Conservation (phyloP, 2,329 filamentous ascomycete genomes). For the Coniochaeta sp. region DNA sequence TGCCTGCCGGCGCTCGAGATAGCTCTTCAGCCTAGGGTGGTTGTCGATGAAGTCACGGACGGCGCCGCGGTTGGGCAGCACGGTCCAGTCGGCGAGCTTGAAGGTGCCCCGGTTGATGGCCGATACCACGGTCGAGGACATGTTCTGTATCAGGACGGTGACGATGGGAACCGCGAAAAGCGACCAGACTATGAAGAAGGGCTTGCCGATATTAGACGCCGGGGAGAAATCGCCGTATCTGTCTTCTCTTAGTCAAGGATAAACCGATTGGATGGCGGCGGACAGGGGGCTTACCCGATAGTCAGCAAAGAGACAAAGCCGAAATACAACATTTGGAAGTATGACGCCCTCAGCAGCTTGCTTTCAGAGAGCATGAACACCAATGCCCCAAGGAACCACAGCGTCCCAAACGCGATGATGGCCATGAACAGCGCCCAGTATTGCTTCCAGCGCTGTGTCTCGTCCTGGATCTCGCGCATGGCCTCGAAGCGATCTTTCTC, state of each 20-base stretch:
- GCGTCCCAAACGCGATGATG: slow-evolving; percentile 57
- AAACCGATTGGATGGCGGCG: background rate
- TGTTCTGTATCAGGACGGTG: slow-evolving; percentile 77
- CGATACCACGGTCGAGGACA: slow-evolving; percentile 74
- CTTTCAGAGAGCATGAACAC: slow-evolving; percentile 57
- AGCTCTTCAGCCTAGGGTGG: slow-evolving; percentile 32
- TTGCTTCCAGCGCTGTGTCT: slow-evolving; percentile 51
- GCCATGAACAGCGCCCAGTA: slow-evolving; percentile 63
- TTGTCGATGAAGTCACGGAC: slow-evolving; percentile 41
- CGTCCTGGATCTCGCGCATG: slow-evolving; percentile 72
- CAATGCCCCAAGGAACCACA: slow-evolving; percentile 76
- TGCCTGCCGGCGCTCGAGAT: slow-evolving; percentile 29
- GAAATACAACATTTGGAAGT: slow-evolving; percentile 81
- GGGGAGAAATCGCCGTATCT: slow-evolving; percentile 71
- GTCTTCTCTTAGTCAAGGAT: background rate
- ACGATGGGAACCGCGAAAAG: slow-evolving; percentile 79
- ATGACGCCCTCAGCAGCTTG: slow-evolving; percentile 52
- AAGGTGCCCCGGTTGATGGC: slow-evolving; percentile 39
- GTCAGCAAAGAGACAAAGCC: slow-evolving; percentile 77
- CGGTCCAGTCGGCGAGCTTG: slow-evolving; percentile 54
- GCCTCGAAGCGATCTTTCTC: slow-evolving; percentile 67
- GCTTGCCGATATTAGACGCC: slow-evolving; percentile 66
- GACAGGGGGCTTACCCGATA: slow-evolving; percentile 45
- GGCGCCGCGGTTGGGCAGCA: slow-evolving; percentile 54
- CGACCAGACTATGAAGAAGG: slow-evolving; percentile 92